Conservation (phyloP, 2,329 filamentous ascomycete genomes). For the Blastomyces emzantsi region DNA sequence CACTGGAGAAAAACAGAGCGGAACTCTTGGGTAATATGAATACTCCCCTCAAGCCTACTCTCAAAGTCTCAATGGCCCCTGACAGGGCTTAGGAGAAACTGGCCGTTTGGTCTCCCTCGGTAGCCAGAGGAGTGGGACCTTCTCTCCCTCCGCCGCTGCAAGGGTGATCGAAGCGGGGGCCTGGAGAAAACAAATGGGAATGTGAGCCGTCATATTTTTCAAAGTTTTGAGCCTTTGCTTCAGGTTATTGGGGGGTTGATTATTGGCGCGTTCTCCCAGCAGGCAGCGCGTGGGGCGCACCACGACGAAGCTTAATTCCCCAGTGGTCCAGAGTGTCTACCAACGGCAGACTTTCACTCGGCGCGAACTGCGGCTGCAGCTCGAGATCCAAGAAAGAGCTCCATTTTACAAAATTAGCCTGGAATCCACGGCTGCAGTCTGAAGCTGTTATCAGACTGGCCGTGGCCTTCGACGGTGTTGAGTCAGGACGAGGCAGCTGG, state of each 20-base stretch:
- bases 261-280: not conserved
- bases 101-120: not conserved
- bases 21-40: not conserved
- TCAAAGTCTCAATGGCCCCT: too few species aligned
- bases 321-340: not conserved
- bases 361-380: too few species aligned
- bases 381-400: not conserved
- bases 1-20: not conserved
- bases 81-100: not conserved
- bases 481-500: not conserved
- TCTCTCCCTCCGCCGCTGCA: not conserved
- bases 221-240: not conserved
- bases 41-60: not conserved
- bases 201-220: constrained; percentile 1
- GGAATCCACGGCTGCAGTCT: not conserved
- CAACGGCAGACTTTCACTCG: not conserved
- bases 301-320: not conserved
- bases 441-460: not conserved
- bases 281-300: not conserved
- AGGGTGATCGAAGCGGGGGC: not conserved
- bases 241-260: not conserved
- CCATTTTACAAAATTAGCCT: not conserved
- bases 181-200: not conserved
- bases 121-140: not conserved
- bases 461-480: not conserved